Conservation (phyloP, 768 basidiomycete genomes). For the Steccherinum ochraceum region DNA sequence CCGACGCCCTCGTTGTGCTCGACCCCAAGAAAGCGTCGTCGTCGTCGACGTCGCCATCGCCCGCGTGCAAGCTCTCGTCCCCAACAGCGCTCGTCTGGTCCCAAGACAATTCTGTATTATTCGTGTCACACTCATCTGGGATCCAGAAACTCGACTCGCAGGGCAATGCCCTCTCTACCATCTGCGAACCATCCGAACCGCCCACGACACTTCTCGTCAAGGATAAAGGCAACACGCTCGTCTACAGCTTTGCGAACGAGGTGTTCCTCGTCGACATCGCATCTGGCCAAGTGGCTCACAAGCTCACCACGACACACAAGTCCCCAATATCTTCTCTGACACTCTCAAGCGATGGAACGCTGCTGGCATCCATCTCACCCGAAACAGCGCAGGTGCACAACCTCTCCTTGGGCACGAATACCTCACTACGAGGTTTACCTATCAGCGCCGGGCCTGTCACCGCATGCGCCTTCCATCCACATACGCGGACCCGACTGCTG, state of each 20-base stretch:
- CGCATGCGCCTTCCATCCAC: conserved; percentile 56
- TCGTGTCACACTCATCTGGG: conserved; percentile 38
- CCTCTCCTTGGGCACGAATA: conserved; percentile 46
- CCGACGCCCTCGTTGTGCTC: conserved; percentile 39
- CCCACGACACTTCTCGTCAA: conserved; percentile 27
- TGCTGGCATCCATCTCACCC: conserved; percentile 52
- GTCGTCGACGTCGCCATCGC: conserved; percentile 25
- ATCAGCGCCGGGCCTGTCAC: conserved; percentile 21
- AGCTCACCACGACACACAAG: conserved; percentile 49
- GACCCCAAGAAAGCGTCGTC: conserved; percentile 42
- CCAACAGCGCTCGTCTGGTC: conserved; percentile 49
- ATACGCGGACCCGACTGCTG: conserved; percentile 54
- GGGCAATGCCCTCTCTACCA: conserved; percentile 35
- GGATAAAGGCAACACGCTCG: conserved; percentile 33
- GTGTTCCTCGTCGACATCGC: conserved; percentile 46
- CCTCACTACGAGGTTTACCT: conserved; percentile 48
- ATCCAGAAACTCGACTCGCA: conserved; percentile 51
- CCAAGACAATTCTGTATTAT: conserved; percentile 47
- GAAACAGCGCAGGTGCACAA: conserved; percentile 55
- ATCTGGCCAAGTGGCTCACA: conserved; percentile 36
- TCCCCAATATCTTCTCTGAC: conserved; percentile 45
- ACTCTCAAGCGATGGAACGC: conserved; percentile 48
- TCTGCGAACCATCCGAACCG: conserved; percentile 29
- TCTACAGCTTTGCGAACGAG: conserved; percentile 40
- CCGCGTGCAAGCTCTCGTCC: conserved; percentile 7